Evolutionary conservation across 2,329 filamentous ascomycete species (phyloP).

Genomic region (Trichoderma simmonsii): DNA sequence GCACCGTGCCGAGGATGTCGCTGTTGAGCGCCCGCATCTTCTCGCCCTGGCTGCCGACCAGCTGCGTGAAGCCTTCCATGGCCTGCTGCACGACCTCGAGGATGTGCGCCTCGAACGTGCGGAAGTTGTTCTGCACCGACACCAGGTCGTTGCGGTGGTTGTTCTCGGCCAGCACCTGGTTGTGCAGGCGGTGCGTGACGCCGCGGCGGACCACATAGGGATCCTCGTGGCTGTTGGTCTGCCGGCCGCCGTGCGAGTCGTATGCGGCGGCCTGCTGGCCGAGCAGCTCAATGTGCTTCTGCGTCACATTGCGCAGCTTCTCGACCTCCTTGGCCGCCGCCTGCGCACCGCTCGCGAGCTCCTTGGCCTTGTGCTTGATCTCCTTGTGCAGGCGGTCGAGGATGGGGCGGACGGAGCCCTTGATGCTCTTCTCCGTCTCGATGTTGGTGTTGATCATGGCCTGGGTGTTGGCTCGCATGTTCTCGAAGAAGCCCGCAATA

Average conservation of each 20-base stretch:
- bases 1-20: conserved; percentile 74
- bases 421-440: conserved; percentile 89
- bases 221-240: conserved; percentile 71
- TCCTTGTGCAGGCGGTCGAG: conserved; percentile 90
- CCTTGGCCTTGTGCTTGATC: conserved; percentile 95
- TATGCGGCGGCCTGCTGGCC: conserved; percentile 80
- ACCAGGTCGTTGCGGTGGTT: conserved; percentile 91
- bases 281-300: conserved; percentile 94
- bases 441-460: conserved; percentile 83
- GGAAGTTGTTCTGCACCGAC: conserved; percentile 85
- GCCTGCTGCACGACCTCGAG: conserved; percentile 78
- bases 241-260: conserved; percentile 69
- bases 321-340: conserved; percentile 90
- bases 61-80: conserved; percentile 78
- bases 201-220: conserved; percentile 85
- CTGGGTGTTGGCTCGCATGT: conserved; percentile 88
- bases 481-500: conserved; percentile 87
- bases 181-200: conserved; percentile 78
- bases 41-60: conserved; percentile 76
- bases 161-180: conserved; percentile 93
- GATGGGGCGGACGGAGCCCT: conserved; percentile 79
- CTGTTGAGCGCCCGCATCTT: conserved; percentile 76
- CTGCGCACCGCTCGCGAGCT: conserved; percentile 73
- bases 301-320: conserved; percentile 78
- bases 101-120: conserved; percentile 82